Base-by-base conservation (phyloP, 768 basidiomycete species). In the Antrodiella citrinella region DNA sequence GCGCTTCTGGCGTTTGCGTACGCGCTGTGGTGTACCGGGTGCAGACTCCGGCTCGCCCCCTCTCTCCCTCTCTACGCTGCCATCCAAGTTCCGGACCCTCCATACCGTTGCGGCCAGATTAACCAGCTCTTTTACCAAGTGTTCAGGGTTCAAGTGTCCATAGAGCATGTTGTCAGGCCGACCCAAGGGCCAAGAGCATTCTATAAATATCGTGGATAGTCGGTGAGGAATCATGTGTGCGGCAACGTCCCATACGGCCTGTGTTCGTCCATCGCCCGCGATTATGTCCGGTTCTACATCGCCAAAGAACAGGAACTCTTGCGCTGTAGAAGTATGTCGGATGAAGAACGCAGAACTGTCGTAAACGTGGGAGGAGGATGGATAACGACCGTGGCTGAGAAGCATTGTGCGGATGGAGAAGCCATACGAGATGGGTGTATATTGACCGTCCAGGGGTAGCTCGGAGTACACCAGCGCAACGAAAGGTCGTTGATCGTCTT, bases 221-320 rank as follows among this genome's bases (percentile, higher is more conserved):
- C 21, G 15, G 20, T 80, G 72, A 0, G 81, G 80, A 57, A 96
- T 80, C 65, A 82, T 82, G 42, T 78, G 71, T 3, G 93, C 93
- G 0, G 91, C 92, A 22, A 72, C 77, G 38, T 75, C 77, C 95
- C 94, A 97, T 44, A 98, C 82, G 39, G 72, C 66, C 22, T 72
- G 70, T 35, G 83, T 94, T 46, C 70, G 74, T 3, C 84, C 84
- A 12, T 68, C 65, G 13, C 60, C n/a, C 4, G 86, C 74, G 44
- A 93, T 58, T 45, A 77, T 77, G 67, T 94, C 91, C 7, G 91
- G 89, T 60, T 94, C 91, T 52, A 96, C 84, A 66, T 95, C 93
- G 0, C 95, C 95, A 58, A 96, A 95, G 67, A 97, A 97, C 30
- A 97, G 72, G 56, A 97, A 83, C 64, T 95, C 89, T 44, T 71